Percentiles rank a stretch among this genome's conserved stretches.
Conservation (phyloP, 306 rosid species). For the Trifolium subterraneum region DNA sequence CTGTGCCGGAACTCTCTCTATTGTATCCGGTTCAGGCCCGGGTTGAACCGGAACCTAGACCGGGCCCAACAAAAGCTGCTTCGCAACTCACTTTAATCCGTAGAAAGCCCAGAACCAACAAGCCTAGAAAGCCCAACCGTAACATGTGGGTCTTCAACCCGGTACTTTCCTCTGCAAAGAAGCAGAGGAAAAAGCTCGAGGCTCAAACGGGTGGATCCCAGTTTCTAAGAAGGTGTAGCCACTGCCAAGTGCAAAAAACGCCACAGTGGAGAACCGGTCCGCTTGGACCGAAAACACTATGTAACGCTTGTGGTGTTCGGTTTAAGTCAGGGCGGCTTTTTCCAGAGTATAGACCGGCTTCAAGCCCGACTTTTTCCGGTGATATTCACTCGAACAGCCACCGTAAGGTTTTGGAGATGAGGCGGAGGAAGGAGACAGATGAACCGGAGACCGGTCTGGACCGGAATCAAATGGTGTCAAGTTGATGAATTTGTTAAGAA, state of each 20-base stretch:
- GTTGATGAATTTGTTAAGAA: constrained; percentile 46
- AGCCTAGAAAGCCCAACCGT: constrained; percentile 44
- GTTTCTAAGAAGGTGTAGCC: constrained; percentile 75
- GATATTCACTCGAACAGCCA: constrained; percentile 84
- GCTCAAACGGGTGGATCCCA: constrained; percentile 47
- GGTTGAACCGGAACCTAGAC: constrained; percentile 51
- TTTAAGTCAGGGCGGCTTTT: constrained; percentile 89
- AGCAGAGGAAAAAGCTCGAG: constrained; percentile 60
- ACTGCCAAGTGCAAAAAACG: constrained; percentile 84
- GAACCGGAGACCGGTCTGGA: constrained; percentile 47
- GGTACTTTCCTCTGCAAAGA: constrained; percentile 39
- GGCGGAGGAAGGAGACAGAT: constrained; percentile 61
- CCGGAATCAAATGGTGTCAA: constrained; percentile 46
- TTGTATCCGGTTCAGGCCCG: constrained; percentile 43
- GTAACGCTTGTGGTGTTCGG: constrained; percentile 95
- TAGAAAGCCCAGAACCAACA: constrained; percentile 60
- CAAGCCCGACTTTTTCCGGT: constrained; percentile 76
- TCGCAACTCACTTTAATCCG: constrained; percentile 45
- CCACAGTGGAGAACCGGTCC: constrained; percentile 99
- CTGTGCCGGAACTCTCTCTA: constrained; percentile 55
- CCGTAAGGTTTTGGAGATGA: constrained; percentile 86
- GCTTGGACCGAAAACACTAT: constrained; percentile 76
- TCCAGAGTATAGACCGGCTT: constrained; percentile 95
- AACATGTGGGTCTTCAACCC: constrained; percentile 44
- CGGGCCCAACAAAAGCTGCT: not conserved